Evolutionary conservation across 2,329 filamentous ascomycete genomes (phyloP).

Genomic region (Apiospora malaysiana): DNA sequence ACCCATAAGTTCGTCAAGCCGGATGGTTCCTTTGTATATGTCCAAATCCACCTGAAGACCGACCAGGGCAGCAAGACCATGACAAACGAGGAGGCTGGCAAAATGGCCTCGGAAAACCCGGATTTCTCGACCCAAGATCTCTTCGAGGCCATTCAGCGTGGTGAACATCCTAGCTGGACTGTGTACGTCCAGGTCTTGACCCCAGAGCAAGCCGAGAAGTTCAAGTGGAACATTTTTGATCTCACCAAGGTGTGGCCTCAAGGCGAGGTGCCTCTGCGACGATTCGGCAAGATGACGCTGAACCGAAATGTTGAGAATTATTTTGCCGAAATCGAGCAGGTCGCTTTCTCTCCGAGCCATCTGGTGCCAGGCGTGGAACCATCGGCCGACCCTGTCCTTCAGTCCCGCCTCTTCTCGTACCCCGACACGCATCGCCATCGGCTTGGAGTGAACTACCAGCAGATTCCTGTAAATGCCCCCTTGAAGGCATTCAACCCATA

Average conservation of each 20-base stretch:
- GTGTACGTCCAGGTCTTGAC: slow-evolving; percentile 68
- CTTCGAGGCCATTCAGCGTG: slow-evolving; percentile 63
- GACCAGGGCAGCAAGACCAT: slow-evolving; percentile 66
- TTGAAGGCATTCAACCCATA: slow-evolving; percentile 6
- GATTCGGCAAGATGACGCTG: slow-evolving; percentile 66
- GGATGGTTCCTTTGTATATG: slow-evolving; percentile 68
- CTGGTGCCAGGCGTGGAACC: slow-evolving; percentile 71
- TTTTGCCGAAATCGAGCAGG: slow-evolving; percentile 74
- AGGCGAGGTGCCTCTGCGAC: slow-evolving; percentile 63
- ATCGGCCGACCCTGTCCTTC: slow-evolving; percentile 72
- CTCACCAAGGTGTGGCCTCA: slow-evolving; percentile 75
- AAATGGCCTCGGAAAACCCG: slow-evolving; percentile 60
- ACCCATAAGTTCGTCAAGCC: slow-evolving; percentile 71
- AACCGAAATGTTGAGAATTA: slow-evolving; percentile 72
- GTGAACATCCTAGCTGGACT: slow-evolving; percentile 66
- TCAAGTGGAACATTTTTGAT: slow-evolving; percentile 70
- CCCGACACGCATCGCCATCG: slow-evolving; percentile 68
- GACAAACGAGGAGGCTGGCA: slow-evolving; percentile 59
- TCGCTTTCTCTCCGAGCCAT: slow-evolving; percentile 72
- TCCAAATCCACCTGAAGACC: slow-evolving; percentile 53
- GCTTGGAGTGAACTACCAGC: slow-evolving; percentile 63
- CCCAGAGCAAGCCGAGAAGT: slow-evolving; percentile 65
- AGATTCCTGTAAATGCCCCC: slow-evolving; percentile 53
- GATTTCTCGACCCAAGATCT: slow-evolving; percentile 68
- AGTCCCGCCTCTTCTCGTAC: slow-evolving; percentile 74